Percentiles rank a stretch among this genome's conserved stretches.
Evolutionary conservation across 2,329 filamentous ascomycete species (phyloP).

Genomic region (Emergomyces africanus): DNA sequence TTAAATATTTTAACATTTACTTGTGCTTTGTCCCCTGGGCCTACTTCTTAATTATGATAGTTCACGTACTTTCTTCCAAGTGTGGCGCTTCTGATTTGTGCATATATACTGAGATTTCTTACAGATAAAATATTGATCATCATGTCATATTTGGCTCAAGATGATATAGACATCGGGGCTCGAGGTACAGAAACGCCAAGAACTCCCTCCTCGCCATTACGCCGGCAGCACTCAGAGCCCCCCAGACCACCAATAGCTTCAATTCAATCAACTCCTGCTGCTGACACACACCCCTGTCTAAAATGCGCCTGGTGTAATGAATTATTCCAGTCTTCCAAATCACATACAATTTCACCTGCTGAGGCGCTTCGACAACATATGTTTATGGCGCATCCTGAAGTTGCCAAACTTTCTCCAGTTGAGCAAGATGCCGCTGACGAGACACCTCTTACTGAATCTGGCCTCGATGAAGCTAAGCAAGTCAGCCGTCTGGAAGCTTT

Average conservation of each 20-base stretch:
- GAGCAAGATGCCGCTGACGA: slow-evolving; percentile 9
- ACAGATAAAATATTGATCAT: slow-evolving; percentile 1
- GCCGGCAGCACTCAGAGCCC: slow-evolving; percentile 29
- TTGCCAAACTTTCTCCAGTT: slow-evolving; percentile 16
- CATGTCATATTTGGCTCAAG: slow-evolving; percentile 24
- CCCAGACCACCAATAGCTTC: slow-evolving; percentile 22
- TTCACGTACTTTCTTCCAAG: not conserved
- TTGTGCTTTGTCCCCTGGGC: not conserved
- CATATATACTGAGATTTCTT: not conserved
- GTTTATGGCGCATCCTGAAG: slow-evolving; percentile 21
- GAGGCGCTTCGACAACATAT: slow-evolving; percentile 23
- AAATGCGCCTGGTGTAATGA: slow-evolving; percentile 28
- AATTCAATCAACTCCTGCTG: slow-evolving; percentile 18
- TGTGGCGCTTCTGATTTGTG: not conserved
- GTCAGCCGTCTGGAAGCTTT: not conserved
- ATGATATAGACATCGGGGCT: slow-evolving; percentile 23
- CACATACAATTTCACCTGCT: slow-evolving; percentile 15
- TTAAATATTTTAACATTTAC: not conserved
- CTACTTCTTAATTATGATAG: not conserved
- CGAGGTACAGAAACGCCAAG: slow-evolving; percentile 13
- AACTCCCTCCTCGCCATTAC: slow-evolving; percentile 18
- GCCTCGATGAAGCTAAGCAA: slow-evolving; percentile 4
- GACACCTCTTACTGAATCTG: slow-evolving; percentile 3
- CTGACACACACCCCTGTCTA: slow-evolving; percentile 3
- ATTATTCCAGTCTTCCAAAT: slow-evolving; percentile 16